Evolutionary conservation across 1,139 yeast species (phyloP).

Genomic region (Yamadazyma spencermartinsiae): DNA sequence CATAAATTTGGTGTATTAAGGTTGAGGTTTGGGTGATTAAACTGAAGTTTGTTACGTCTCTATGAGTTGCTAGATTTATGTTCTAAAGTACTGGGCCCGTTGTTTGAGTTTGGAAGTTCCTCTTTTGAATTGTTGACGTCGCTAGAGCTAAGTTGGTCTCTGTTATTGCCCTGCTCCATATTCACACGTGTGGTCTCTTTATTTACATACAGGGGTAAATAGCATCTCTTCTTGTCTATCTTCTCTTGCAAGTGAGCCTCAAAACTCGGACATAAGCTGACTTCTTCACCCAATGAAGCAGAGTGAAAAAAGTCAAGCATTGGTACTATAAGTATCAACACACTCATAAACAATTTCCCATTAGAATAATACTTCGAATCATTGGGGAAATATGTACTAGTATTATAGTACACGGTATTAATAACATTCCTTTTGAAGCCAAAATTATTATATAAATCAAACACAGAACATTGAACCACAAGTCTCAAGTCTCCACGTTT

Average conservation of each 20-base stretch:
- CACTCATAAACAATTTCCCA: constrained; percentile 18
- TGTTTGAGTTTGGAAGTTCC: too few relatives aligned
- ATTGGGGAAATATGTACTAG: constrained; percentile 8
- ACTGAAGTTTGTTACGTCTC: too few relatives aligned
- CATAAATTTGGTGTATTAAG: too few relatives aligned
- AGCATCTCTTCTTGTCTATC: constrained; percentile 21
- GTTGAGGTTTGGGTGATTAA: too few relatives aligned
- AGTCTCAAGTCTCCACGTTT: constrained; percentile 23
- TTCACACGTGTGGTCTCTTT: neutral
- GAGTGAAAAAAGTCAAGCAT: constrained; percentile 26
- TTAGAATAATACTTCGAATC: constrained; percentile 9
- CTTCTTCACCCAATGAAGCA: constrained; percentile 5
- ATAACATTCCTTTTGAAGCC: constrained; percentile 37
- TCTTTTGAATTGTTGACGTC: too few relatives aligned
- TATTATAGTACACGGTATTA: constrained; percentile 24
- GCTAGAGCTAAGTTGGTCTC: too few relatives aligned
- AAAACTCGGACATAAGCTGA: constrained; percentile 22
- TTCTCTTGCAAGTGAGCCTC: constrained; percentile 19
- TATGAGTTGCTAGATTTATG: too few relatives aligned
- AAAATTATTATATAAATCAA: constrained; percentile 27
- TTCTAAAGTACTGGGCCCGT: too few relatives aligned
- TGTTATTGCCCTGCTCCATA: neutral
- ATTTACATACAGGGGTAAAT: constrained; percentile 21
- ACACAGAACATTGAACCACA: constrained; percentile 30
- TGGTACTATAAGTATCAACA: constrained; percentile 30